phyloP scores from a whole-genome alignment of 2,329 filamentous ascomycete genomes.

The Macrophomina tecta region DNA sequence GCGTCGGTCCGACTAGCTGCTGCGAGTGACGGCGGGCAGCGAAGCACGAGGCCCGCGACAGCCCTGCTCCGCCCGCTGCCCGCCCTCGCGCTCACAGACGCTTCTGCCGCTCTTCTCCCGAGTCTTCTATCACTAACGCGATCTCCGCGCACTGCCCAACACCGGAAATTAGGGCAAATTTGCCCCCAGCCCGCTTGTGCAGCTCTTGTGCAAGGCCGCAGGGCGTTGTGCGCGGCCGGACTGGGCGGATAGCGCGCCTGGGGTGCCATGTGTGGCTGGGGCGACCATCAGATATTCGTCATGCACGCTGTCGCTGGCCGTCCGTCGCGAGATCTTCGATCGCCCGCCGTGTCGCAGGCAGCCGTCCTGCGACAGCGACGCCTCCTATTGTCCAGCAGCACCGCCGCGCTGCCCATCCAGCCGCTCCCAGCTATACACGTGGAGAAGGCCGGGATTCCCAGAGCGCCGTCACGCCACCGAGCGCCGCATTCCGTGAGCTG shows the following conservation, averaged over 20 bases:
- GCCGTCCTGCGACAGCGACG: constrained; percentile 7
- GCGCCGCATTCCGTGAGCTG: not conserved
- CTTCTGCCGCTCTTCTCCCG: constrained; percentile 49
- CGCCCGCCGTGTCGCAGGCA: constrained; percentile 1
- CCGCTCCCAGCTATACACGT: not conserved
- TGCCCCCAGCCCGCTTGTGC: constrained; percentile 19
- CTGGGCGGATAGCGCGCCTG: constrained; percentile 18
- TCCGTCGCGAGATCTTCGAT: constrained; percentile 15
- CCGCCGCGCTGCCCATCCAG: not conserved
- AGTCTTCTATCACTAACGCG: constrained; percentile 39
- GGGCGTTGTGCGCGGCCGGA: constrained; percentile 10
- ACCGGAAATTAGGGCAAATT: constrained; percentile 31
- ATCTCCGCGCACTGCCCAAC: constrained; percentile 34
- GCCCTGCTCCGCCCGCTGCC: constrained; percentile 25
- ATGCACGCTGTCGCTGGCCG: constrained; percentile 9
- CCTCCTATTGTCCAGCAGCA: constrained; percentile 1
- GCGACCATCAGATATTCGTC: constrained; percentile 1
- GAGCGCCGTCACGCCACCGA: constrained; percentile 20
- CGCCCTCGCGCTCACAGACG: constrained; percentile 29
- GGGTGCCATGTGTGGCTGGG: constrained; percentile 27
- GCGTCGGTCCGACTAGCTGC: constrained; percentile 20
- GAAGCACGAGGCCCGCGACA: constrained; percentile 13
- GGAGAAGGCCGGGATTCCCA: not conserved
- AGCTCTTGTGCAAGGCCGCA: constrained; percentile 33
- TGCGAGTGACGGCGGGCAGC: constrained; percentile 23